These are phyloP conservation scores for Chara braunii DNA, from an alignment of 139 green algal species.

Conservation along the genomic window DNA sequence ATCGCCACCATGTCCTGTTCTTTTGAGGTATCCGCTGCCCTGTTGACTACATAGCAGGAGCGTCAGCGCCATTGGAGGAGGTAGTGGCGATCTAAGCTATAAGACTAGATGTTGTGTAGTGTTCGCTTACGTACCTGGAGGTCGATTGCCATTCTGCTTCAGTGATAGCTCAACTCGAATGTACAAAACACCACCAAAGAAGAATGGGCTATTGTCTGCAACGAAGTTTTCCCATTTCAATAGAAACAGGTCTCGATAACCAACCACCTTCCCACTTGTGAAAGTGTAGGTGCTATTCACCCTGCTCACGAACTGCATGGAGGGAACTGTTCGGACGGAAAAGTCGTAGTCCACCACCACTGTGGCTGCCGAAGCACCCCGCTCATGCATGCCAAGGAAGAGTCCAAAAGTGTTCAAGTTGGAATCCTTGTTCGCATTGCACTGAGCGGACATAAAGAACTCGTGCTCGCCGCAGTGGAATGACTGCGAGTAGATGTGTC, in stretches of 20 bases:
- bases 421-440: not conserved
- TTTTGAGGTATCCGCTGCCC: no score
- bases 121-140: conserved; percentile 1
- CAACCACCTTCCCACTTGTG: not conserved
- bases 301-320: not conserved
- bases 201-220: not conserved
- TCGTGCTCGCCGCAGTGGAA: not conserved
- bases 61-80: no score
- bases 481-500: not conserved
- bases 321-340: not conserved
- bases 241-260: not conserved
- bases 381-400: not conserved
- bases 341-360: not conserved
- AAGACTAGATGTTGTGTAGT: not conserved
- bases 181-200: not conserved
- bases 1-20: no score
- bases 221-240: not conserved
- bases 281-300: not conserved
- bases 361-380: not conserved
- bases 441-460: not conserved
- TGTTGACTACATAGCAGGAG: no score
- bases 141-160: no score
- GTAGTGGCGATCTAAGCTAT: not conserved
- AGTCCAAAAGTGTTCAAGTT: not conserved
- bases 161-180: not conserved